A percentile compares a stretch with the other conserved stretches of the same genome.
phyloP scores from a whole-genome alignment of 1,139 yeast species.

The Geotrichum reessii region DNA sequence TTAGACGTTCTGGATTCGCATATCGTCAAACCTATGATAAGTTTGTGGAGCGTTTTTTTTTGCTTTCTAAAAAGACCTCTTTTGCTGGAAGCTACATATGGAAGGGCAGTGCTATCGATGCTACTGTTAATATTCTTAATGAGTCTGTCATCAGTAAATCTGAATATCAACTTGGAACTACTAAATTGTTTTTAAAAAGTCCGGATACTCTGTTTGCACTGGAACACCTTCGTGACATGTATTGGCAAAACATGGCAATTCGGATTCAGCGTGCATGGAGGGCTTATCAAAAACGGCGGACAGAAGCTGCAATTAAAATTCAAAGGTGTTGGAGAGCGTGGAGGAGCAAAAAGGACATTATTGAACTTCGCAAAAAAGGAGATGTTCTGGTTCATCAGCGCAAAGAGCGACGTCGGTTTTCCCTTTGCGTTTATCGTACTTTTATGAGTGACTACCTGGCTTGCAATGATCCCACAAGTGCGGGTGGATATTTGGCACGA shows the following conservation, averaged over 20 bases:
- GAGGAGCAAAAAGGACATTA: constrained; percentile 46
- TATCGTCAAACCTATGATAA: constrained; percentile 95
- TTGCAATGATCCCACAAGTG: constrained; percentile 67
- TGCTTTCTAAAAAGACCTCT: constrained; percentile 82
- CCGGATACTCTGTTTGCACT: constrained; percentile 95
- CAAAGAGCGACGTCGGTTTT: constrained; percentile 84
- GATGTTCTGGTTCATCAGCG: constrained; percentile 59
- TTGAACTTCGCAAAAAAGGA: constrained; percentile 79
- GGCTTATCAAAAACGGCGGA: constrained; percentile 62
- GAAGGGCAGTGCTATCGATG: constrained; percentile 81
- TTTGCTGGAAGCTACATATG: constrained; percentile 98
- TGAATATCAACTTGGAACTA: constrained; percentile 88
- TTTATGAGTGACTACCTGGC: constrained; percentile 90
- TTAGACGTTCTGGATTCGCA: constrained; percentile 98
- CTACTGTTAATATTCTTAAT: constrained; percentile 68
- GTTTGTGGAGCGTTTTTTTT: constrained; percentile 92
- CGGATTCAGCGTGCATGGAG: constrained; percentile 97
- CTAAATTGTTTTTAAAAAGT: constrained; percentile 90
- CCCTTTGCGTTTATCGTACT: constrained; percentile 83
- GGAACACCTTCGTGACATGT: constrained; percentile 93
- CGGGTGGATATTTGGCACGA: constrained; percentile 55
- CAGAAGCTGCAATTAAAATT: constrained; percentile 78
- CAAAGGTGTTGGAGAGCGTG: constrained; percentile 69
- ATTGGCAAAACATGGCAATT: constrained; percentile 98
- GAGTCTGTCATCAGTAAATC: constrained; percentile 74